These are phyloP conservation scores for Allium sativum DNA, from an alignment of 106 monocot genomes.

Conservation along the genomic window DNA sequence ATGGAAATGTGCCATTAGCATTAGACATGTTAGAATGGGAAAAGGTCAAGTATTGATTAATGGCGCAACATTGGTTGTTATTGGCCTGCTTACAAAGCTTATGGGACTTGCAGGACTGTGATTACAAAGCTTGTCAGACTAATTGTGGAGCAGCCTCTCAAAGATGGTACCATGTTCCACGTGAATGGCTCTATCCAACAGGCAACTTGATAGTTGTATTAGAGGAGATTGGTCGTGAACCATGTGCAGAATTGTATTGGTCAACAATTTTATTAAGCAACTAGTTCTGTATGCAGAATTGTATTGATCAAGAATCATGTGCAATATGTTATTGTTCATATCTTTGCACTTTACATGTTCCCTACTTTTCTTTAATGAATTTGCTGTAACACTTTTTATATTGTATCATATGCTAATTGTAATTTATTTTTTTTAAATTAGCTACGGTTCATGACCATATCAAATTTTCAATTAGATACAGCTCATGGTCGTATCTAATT, in stretches of 20 bases:
- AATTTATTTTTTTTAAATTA: no score
- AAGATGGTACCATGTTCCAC: slow-evolving; percentile 96
- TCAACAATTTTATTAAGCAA: no score
- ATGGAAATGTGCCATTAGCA: slow-evolving; percentile 70
- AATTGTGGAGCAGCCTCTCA: slow-evolving; percentile 90
- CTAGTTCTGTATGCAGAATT: slow-evolving; percentile 2
- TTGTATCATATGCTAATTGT: no score
- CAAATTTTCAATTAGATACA: no score
- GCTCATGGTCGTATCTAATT: no score
- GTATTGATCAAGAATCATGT: slow-evolving; percentile 9
- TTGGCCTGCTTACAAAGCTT: slow-evolving; percentile 82
- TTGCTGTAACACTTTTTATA: no score
- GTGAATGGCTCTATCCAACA: slow-evolving; percentile 72
- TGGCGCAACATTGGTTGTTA: slow-evolving; percentile 84
- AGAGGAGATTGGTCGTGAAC: slow-evolving; percentile 70
- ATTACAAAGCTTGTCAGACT: slow-evolving; percentile 66
- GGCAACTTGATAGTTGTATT: slow-evolving; percentile 81
- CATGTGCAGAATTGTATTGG: no score
- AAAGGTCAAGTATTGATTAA: slow-evolving; percentile 96
- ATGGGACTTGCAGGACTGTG: slow-evolving; percentile 51
- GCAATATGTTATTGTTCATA: background rate
- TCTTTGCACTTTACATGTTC: no score
- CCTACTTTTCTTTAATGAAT: no score
- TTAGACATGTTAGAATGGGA: slow-evolving; percentile 85
- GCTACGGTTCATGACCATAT: no score